These are phyloP conservation scores for Sanguinoderma infundibulare DNA, from an alignment of 1,284 basidiomycete genomes.

Conservation along the genomic window DNA sequence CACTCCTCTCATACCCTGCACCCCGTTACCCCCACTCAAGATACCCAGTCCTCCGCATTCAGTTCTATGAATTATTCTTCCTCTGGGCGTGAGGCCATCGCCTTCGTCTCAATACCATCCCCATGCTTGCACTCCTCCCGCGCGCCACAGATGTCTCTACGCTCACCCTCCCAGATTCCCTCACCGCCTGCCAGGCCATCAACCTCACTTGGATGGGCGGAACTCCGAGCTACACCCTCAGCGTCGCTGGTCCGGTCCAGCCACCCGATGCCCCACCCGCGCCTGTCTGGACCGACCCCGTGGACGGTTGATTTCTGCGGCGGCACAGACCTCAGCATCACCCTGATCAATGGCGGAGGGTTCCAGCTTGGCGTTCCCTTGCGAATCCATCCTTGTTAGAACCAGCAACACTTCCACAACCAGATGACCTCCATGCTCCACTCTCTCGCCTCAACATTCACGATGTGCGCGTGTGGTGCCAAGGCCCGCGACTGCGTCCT, in stretches of 20 bases:
- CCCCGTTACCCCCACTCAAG: constrained; percentile 67
- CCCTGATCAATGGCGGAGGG: not conserved
- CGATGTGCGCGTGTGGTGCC: constrained; percentile 77
- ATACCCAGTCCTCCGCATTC: constrained; percentile 62
- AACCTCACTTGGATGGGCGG: not conserved
- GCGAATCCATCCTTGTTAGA: too few relatives aligned
- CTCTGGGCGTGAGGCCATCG: constrained; percentile 40
- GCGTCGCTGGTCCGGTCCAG: not conserved
- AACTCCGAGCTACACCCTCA: not conserved
- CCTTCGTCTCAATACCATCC: constrained; percentile 58
- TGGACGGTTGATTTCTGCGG: not conserved
- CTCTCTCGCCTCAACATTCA: constrained; percentile 74
- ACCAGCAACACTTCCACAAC: constrained; percentile 55
- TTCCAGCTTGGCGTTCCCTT: too few relatives aligned
- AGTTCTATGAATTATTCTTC: constrained; percentile 55
- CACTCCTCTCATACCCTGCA: constrained; percentile 62
- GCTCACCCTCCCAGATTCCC: not conserved
- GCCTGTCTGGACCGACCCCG: not conserved
- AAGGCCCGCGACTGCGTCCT: constrained; percentile 68
- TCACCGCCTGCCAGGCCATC: not conserved
- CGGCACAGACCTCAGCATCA: not conserved
- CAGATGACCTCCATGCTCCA: constrained; percentile 77
- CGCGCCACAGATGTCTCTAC: not conserved
- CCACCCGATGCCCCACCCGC: too few relatives aligned
- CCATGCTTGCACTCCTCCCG: not conserved